Evolutionary conservation across 2,329 filamentous ascomycete genomes (phyloP).

Genomic region (Juglanconis oblonga): DNA sequence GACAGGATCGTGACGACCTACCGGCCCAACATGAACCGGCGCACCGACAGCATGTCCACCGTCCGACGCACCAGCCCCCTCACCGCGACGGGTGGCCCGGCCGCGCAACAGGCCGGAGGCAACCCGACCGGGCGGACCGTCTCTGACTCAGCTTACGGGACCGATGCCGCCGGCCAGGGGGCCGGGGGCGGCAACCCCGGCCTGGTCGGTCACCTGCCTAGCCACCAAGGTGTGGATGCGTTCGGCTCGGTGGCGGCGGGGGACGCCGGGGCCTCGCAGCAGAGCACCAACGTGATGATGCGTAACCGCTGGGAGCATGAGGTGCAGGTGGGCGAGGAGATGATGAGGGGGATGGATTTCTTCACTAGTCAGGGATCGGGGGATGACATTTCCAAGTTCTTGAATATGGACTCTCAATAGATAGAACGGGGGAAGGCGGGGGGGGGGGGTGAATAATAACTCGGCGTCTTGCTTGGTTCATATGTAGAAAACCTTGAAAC

Average conservation of each 20-base stretch:
- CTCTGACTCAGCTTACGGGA: slow-evolving; percentile 5
- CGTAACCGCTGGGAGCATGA: slow-evolving; percentile 7
- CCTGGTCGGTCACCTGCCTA: background rate
- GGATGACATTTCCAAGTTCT: slow-evolving; percentile 8
- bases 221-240: background rate
- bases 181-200: background rate
- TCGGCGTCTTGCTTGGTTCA: too few relatives aligned
- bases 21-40: background rate
- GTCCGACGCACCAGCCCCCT: slow-evolving; percentile 2
- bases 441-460: background rate
- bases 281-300: background rate
- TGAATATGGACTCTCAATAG: slow-evolving; percentile 16
- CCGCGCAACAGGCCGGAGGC: background rate
- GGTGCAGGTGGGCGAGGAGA: background rate
- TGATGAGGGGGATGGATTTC: slow-evolving; percentile 8
- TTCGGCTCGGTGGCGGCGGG: background rate
- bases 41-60: slow-evolving; percentile 6
- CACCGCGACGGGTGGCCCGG: background rate
- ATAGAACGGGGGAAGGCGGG: background rate
- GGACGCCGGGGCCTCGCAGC: slow-evolving; percentile 2
- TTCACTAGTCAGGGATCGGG: slow-evolving; percentile 4
- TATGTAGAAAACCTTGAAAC: background rate
- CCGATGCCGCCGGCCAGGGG: background rate
- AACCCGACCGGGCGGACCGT: background rate
- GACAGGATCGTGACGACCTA: slow-evolving; percentile 3